Evolutionary conservation across 2,329 filamentous ascomycete species (phyloP), one percentile per base, ranked within the genome.

Genomic region (Xylaria sp.): DNA sequence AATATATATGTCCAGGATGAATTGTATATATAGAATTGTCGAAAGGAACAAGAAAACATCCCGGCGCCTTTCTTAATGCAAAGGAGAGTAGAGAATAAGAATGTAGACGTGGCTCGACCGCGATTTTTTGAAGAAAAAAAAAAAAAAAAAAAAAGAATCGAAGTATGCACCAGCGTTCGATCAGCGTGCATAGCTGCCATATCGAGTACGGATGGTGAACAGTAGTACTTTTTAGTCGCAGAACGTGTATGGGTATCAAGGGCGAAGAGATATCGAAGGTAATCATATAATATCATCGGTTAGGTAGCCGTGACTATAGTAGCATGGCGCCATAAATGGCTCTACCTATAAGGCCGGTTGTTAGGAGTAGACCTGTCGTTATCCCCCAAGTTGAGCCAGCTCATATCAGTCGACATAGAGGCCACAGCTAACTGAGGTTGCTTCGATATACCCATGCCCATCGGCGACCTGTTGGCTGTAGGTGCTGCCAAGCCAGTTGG

Each of bases 371-470:
- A 80, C 71, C 92, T 92, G 66, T 72, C 67, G 40, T 72, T 71
- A 38, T 84, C 84, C 49, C 87, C 88, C 17, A 93, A 81, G 72
- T 93, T 92, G 66, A 94, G 78, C 91, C 91, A 94, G 77, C 89
- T 92, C 89, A 93, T 91, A 74, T 93, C 91, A 53, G 83, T 83
- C 12, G 83, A 82, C 6, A 79, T 79, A 25, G 80, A 74, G 50
- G 84, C 80, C 76, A 78, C 82, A 21, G 78, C 75, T 31, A 85
- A 78, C 69, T 84, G 83, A 17, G 82, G 82, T 67, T 84, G 82
- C 54, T 75, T 77, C 72, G 79, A 83, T 60, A 82, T 73, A 45
- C 75, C 78, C n/a, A 70, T 73, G 6, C 72, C 70, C 14, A 21
- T 14, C n/a, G 51, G 31, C 60, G 69, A 70, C 55, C 69, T 70